Evolutionary conservation across 805 yeast genomes (phyloP), one percentile per base, ranked within the genome.

Genomic region (Candida mattraensis): DNA sequence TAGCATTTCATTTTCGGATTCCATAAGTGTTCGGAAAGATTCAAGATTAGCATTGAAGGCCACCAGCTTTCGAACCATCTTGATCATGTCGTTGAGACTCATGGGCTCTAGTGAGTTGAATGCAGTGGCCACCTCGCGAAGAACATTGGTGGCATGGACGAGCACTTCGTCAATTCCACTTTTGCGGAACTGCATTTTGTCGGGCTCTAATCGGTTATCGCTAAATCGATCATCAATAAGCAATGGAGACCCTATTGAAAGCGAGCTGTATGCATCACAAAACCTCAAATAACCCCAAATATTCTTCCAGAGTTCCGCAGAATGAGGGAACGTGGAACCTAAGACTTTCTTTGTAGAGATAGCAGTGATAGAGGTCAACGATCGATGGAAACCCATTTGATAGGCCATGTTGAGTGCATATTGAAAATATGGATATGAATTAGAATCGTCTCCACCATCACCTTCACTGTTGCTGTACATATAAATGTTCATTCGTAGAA

Each of bases 311-410:
- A 28, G 16, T 3, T 15, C 28, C 5, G 18, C 23, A 12, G 39
- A 16, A 15, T 33, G 30, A 10, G 39, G 36, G 12, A 39, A 35
- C 7, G 33, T n/a, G 5, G 28, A 5, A 14, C 18, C 15, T 10
- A 32, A 7, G 2, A 24, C 5, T 7, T 22, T 41, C 17, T 39
- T 40, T 9, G 30, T 24, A 5, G 21, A 13, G 4, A 39, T 14
- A 5, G 25, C 30, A 6, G 18, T 31, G 12, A 44, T 38, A 11
- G 36, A 38, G 5, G 18, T 24, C 13, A 44, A 37, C 3, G 46
- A 39, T 18, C 53, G 30, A 35, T 54, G 57, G 18, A 52, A 7
- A 2, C 58, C 58, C 30, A 55, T 14, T 13, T 45, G 48, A 18
- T 26, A 38, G 9, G 50, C 46, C 13, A 51, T 18, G 5, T 31